phyloP scores from a whole-genome alignment of 257 asterid genomes.

The Cinchona pubescens region DNA sequence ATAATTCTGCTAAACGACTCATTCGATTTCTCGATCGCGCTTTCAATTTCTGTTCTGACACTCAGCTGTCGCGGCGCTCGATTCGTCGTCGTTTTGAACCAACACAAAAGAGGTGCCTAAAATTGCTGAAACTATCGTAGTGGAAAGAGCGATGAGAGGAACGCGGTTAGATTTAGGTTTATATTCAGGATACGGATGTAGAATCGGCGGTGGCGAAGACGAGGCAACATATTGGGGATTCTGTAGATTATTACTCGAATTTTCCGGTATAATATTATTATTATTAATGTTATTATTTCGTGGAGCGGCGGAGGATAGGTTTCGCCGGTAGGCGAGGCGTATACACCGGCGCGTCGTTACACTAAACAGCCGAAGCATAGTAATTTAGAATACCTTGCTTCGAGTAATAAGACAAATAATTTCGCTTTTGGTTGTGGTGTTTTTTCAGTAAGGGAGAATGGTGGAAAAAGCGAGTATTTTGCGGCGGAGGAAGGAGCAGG shows the following conservation, averaged over 20 bases:
- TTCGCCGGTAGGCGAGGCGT: conserved; percentile 28
- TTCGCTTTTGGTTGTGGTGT: too few species aligned
- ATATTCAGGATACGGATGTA: conserved; percentile 14
- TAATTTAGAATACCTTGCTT: neutral
- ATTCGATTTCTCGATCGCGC: conserved; percentile 49
- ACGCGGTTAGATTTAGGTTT: conserved; percentile 23
- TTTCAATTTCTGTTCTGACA: conserved; percentile 41
- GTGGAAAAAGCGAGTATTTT: conserved; percentile 6
- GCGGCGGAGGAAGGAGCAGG: neutral
- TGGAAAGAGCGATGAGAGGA: conserved; percentile 46
- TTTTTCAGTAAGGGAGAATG: neutral
- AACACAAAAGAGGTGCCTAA: conserved; percentile 40
- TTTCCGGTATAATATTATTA: conserved; percentile 11
- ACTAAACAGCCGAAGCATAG: conserved; percentile 39
- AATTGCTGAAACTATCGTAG: conserved; percentile 37
- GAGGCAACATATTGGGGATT: conserved; percentile 31
- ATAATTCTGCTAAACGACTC: conserved; percentile 50
- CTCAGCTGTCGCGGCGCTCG: conserved; percentile 8
- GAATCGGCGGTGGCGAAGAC: conserved; percentile 23
- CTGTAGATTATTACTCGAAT: conserved; percentile 17
- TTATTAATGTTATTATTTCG: neutral
- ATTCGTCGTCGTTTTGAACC: conserved; percentile 14
- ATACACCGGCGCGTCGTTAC: conserved; percentile 31
- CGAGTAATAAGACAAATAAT: neutral
- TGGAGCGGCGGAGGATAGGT: conserved; percentile 23